Percentiles rank a stretch among this genome's conserved stretches.
These are phyloP conservation scores for Colletotrichum euphorbiae DNA, from an alignment of 2,329 filamentous ascomycete genomes.

Conservation along the genomic window DNA sequence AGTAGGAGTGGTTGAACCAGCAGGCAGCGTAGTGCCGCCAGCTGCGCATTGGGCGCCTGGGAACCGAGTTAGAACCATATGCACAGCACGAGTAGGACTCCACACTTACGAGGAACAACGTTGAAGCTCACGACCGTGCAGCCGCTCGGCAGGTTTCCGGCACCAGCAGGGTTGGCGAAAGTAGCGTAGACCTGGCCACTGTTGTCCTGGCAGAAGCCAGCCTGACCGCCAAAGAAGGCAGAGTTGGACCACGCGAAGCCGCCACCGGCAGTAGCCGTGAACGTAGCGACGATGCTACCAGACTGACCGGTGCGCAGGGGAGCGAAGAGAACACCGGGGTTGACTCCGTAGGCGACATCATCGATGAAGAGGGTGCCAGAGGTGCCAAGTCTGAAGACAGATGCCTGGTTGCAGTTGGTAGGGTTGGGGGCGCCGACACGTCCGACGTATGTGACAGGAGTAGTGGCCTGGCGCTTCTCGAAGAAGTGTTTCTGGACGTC, in stretches of 20 bases:
- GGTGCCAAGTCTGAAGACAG: constrained; percentile 16
- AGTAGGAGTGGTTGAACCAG: not conserved
- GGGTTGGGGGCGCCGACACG: constrained; percentile 5
- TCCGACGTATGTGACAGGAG: constrained; percentile 20
- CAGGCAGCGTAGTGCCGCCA: not conserved
- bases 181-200: constrained; percentile 28
- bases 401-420: constrained; percentile 24
- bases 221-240: constrained; percentile 19
- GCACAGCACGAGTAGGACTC: too few relatives aligned
- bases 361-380: constrained; percentile 19
- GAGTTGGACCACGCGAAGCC: constrained; percentile 24
- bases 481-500: not conserved
- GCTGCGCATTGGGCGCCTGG: not conserved
- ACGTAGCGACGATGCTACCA: constrained; percentile 20
- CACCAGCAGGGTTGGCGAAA: constrained; percentile 11
- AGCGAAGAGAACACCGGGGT: not conserved
- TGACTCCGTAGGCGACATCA: not conserved
- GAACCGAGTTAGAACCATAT: not conserved
- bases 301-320: constrained; percentile 9
- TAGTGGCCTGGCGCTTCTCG: constrained; percentile 8
- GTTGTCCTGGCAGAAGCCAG: constrained; percentile 32
- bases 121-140: constrained; percentile 3
- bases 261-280: constrained; percentile 5
- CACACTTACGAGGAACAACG: constrained; percentile 27
- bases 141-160: constrained; percentile 5